phyloP scores from a whole-genome alignment of 2,329 filamentous ascomycete genomes.

The Paecilomyces formosus region DNA sequence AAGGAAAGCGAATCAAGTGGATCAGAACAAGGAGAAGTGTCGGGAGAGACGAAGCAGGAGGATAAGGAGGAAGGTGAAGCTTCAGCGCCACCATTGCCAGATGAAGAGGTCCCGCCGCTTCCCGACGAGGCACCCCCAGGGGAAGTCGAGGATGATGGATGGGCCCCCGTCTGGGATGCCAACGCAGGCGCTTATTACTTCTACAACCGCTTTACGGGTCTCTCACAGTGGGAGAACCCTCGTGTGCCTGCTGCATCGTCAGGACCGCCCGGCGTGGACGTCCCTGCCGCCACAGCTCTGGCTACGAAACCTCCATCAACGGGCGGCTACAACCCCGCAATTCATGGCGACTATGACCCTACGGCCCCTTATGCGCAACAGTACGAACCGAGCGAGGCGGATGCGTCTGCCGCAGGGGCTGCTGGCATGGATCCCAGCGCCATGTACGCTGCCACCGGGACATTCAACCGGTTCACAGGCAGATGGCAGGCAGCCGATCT shows the following conservation, averaged over 20 bases:
- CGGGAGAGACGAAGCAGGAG: slow-evolving; percentile 1
- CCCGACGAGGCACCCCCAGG: slow-evolving; percentile 47
- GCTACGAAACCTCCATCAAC: slow-evolving; percentile 37
- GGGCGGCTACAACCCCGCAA: slow-evolving; percentile 87
- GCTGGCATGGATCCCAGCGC: slow-evolving; percentile 33
- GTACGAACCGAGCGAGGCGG: slow-evolving; percentile 31
- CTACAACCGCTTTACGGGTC: slow-evolving; percentile 69
- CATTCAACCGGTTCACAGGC: slow-evolving; percentile 90
- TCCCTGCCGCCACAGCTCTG: slow-evolving; percentile 23
- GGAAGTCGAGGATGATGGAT: slow-evolving; percentile 55
- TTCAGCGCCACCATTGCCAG: slow-evolving; percentile 33
- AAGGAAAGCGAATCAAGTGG: slow-evolving; percentile 5
- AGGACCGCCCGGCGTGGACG: slow-evolving; percentile 18
- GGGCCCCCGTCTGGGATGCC: slow-evolving; percentile 73
- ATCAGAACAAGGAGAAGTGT: slow-evolving; percentile 2
- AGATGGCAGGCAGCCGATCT: slow-evolving; percentile 64
- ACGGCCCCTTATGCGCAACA: slow-evolving; percentile 85
- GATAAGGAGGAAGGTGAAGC: slow-evolving; percentile 11
- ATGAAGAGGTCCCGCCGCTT: slow-evolving; percentile 38
- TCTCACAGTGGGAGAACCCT: slow-evolving; percentile 80
- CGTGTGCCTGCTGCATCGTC: slow-evolving; percentile 50
- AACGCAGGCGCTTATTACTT: slow-evolving; percentile 68
- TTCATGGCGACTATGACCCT: slow-evolving; percentile 94
- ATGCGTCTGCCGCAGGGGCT: slow-evolving; percentile 22
- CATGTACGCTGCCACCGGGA: slow-evolving; percentile 59